Conservation (phyloP, 1,284 basidiomycete species). For the Rhodotorula glutinis region DNA sequence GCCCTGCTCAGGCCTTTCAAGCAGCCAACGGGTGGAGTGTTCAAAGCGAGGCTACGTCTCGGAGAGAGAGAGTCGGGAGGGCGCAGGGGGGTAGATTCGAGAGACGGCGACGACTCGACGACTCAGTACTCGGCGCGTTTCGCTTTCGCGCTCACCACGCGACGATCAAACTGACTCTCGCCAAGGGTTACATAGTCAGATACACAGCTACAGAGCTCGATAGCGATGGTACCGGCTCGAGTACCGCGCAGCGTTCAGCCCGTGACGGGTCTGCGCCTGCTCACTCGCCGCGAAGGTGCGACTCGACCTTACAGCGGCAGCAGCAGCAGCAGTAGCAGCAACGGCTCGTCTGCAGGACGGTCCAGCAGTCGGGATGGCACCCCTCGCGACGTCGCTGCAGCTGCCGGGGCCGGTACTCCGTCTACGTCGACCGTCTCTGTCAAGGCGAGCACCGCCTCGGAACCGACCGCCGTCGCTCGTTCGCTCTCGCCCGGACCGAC, state of each 20-base stretch:
- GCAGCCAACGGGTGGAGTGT: too few species aligned
- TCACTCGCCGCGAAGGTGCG: background rate
- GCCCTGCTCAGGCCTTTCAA: too few species aligned
- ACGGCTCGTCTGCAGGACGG: conserved; percentile 8
- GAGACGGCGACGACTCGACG: too few species aligned
- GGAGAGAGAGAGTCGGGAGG: too few species aligned
- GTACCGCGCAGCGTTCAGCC: background rate
- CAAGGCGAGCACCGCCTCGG: background rate
- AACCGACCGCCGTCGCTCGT: background rate
- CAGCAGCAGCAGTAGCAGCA: background rate
- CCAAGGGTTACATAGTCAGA: too few species aligned
- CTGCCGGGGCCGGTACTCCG: background rate
- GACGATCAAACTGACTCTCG: too few species aligned
- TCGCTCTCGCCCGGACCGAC: background rate
- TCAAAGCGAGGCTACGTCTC: too few species aligned
- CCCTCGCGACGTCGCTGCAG: background rate
- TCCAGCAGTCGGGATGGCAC: conserved; percentile 8
- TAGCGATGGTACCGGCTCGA: background rate
- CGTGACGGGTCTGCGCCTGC: background rate
- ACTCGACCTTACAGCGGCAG: background rate
- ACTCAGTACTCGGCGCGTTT: too few species aligned
- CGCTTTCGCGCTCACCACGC: too few species aligned
- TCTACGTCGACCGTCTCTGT: background rate
- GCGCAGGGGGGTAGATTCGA: too few species aligned
- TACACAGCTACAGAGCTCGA: too few species aligned